Base-by-base conservation (phyloP, 163 green algal species). In the Chlamydomonas reinhardtii region DNA sequence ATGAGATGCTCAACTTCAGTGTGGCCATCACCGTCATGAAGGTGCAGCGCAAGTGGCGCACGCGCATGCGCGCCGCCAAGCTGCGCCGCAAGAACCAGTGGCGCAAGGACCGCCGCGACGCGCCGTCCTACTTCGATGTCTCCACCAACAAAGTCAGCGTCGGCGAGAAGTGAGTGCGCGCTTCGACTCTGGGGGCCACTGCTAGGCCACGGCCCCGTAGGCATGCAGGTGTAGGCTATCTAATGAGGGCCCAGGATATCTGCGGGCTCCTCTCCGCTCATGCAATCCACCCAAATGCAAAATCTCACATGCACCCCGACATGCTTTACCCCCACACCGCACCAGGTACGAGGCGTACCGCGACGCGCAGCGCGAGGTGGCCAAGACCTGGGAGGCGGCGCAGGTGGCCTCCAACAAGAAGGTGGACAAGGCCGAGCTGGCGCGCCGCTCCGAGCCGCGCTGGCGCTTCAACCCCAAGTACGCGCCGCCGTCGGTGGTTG, bases 1-100 rank as follows among this genome's bases (percentile, higher is more conserved):
- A 94, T 59, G 92, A 96, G 76, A 81, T 93, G 75, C 88, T 97
- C 61, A 96, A 96, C 88, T 95, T 97, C 89, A 92, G 78, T 37
- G 91, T 93, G 61, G 92, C 93, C 0, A 88, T 97, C 20, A 94
- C 90, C 3, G 94, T 96, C n/a, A 93, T 87, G 82, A 87, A 87
- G 82, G 82, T 87, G 66, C 74, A 86, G 77, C 90, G 90, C 74
- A 91, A 92, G 74, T 94, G 91, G 91, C 83, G 87, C 16, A 86
- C 85, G 24, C 91, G 91, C 64, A 93, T 91, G 86, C 85, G 91
- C 0, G 89, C 89, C 54, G 82, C 88, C 69, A 94, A 93, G 85
- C 87, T 94, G 66, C 75, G 84, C 39, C 89, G 91, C 52, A 87
- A 87, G 82, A 81, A 87, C 92, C 61, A 71, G 19, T 87, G 82